Evolutionary conservation across 345 rosid species (phyloP).

Genomic region (Carallia brachiata): DNA sequence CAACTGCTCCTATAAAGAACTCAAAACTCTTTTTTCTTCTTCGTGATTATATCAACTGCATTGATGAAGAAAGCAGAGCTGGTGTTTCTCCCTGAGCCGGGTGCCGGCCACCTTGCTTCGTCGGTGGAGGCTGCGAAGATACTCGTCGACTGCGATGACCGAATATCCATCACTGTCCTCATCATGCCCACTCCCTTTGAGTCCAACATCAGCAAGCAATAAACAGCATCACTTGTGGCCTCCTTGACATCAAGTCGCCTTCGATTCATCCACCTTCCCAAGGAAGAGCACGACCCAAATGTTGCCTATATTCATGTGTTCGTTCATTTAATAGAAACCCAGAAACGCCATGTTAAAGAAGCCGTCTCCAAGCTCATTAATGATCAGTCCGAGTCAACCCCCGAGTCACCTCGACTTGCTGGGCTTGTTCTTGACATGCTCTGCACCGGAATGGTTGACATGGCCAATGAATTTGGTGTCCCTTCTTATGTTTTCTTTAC

Average conservation of each 20-base stretch:
- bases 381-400: neutral
- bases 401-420: conserved; percentile 34
- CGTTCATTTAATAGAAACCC: neutral
- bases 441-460: conserved; percentile 45
- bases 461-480: conserved; percentile 39
- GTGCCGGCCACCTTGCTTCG: neutral
- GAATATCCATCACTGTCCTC: neutral
- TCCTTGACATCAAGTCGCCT: neutral
- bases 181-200: neutral
- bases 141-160: neutral
- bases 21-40: no score
- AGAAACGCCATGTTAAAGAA: conserved; percentile 7
- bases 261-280: neutral
- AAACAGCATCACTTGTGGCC: neutral
- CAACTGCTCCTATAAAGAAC: no score
- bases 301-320: neutral
- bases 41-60: no score
- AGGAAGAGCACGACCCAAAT: neutral
- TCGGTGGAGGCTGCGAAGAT: neutral
- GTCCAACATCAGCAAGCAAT: neutral
- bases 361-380: conserved; percentile 17
- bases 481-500: conserved; percentile 53
- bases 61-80: neutral
- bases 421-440: conserved; percentile 56
- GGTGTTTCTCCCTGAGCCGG: neutral